A percentile compares a stretch with the other conserved stretches of the same genome.
phyloP scores from a whole-genome alignment of 306 rosid species.

The Prunus armeniaca region DNA sequence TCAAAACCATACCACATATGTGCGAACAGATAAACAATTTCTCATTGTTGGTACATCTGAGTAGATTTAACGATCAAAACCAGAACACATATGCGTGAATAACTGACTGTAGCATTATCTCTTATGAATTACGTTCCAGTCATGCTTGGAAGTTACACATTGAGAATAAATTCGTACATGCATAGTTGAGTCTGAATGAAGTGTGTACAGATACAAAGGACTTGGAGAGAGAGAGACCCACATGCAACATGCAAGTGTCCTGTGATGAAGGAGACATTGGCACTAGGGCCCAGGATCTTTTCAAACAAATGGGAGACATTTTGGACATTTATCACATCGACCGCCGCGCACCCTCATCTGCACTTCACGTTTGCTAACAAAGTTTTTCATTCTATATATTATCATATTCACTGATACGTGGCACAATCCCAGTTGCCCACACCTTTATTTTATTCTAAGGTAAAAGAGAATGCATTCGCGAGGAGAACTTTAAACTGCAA shows the following conservation, averaged over 20 bases:
- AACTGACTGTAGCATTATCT: not conserved
- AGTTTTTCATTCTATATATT: not conserved
- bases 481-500: not conserved
- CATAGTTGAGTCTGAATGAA: not conserved
- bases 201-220: conserved; percentile 10
- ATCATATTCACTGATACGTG: not conserved
- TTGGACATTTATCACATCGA: conserved; percentile 33
- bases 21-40: not conserved
- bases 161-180: not conserved
- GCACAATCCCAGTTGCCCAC: not conserved
- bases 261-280: conserved; percentile 40
- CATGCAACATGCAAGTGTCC: conserved; percentile 33
- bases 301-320: conserved; percentile 38
- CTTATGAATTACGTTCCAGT: not conserved
- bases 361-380: conserved; percentile 29
- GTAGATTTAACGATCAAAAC: not conserved
- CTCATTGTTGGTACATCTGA: no score
- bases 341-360: conserved; percentile 38
- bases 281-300: conserved; percentile 34
- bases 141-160: not conserved
- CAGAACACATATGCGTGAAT: not conserved
- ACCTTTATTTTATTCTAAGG: not conserved
- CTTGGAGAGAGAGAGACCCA: not conserved
- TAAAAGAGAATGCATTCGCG: not conserved
- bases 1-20: no score